Evolutionary conservation across 495 filamentous ascomycete genomes (phyloP).

Genomic region (Lasiosphaeris hirsuta): DNA sequence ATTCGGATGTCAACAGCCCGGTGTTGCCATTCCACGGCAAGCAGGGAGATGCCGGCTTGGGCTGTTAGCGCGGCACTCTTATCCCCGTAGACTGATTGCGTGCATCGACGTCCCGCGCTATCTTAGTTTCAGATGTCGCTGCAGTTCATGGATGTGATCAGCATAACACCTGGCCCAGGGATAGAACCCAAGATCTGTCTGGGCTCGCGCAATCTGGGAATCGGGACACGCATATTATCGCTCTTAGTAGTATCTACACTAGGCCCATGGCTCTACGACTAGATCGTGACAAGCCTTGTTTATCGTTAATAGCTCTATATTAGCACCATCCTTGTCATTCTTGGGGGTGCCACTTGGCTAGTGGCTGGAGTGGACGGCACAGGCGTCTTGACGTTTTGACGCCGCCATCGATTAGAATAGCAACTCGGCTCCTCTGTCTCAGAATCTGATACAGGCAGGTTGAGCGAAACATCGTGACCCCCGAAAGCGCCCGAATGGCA

Average conservation of each 20-base stretch:
- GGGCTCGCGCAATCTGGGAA: background rate
- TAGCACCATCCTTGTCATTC: no score
- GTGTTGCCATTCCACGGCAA: background rate
- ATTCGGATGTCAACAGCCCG: conserved; percentile 2
- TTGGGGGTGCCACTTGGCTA: no score
- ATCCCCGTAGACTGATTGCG: background rate
- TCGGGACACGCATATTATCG: no score
- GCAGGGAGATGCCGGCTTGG: background rate
- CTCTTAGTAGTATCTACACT: no score
- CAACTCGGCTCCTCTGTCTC: background rate
- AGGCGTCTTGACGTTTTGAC: no score
- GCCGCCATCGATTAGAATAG: background rate
- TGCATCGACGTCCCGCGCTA: conserved; percentile 2
- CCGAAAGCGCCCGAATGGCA: no score
- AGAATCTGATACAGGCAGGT: background rate
- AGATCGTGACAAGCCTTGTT: background rate
- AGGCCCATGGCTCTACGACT: no score
- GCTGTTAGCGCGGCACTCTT: conserved; percentile 2
- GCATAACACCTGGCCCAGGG: background rate
- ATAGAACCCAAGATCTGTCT: conserved; percentile 1
- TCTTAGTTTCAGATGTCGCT: conserved; percentile 19
- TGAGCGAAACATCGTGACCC: background rate
- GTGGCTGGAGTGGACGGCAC: no score
- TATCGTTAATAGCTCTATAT: no score
- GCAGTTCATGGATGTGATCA: conserved; percentile 1